These are phyloP conservation scores for Naematelia aurantialba DNA, from an alignment of 768 basidiomycete species.

Conservation along the genomic window DNA sequence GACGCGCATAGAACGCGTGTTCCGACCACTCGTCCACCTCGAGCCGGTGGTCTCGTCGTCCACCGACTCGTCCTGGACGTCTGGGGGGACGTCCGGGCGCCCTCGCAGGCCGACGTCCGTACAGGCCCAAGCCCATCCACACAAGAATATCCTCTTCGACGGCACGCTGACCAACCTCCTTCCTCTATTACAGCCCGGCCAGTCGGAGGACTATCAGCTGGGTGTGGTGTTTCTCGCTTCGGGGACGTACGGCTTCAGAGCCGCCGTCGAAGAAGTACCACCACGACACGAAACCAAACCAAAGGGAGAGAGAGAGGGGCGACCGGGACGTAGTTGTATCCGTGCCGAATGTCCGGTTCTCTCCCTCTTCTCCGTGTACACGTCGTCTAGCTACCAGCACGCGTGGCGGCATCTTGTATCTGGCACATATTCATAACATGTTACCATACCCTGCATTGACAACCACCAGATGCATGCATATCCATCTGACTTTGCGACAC, in stretches of 20 bases:
- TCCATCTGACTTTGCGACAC: background rate
- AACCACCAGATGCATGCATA: background rate
- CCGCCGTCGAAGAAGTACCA: conserved; percentile 33
- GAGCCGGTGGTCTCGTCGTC: conserved; percentile 21
- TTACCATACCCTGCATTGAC: background rate
- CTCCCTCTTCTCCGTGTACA: conserved; percentile 13
- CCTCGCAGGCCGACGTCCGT: background rate
- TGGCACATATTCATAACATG: background rate
- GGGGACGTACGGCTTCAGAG: conserved; percentile 35
- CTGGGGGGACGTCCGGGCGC: background rate
- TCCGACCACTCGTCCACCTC: conserved; percentile 23
- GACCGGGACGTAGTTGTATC: background rate
- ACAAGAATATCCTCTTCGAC: conserved; percentile 33
- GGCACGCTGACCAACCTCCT: conserved; percentile 20
- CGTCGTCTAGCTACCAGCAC: conserved; percentile 12
- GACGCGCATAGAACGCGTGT: no score
- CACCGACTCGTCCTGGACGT: conserved; percentile 16
- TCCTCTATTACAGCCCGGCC: conserved; percentile 13
- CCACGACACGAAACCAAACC: background rate
- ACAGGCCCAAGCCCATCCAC: conserved; percentile 1
- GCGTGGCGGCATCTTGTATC: background rate
- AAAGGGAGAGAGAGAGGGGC: background rate
- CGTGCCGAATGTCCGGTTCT: conserved; percentile 15
- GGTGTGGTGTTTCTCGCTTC: conserved; percentile 26
- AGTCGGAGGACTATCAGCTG: conserved; percentile 6